A percentile compares a stretch with the other conserved stretches of the same genome.
Evolutionary conservation across 495 filamentous ascomycete species (phyloP).

Genomic region (Pyronema omphalodes): DNA sequence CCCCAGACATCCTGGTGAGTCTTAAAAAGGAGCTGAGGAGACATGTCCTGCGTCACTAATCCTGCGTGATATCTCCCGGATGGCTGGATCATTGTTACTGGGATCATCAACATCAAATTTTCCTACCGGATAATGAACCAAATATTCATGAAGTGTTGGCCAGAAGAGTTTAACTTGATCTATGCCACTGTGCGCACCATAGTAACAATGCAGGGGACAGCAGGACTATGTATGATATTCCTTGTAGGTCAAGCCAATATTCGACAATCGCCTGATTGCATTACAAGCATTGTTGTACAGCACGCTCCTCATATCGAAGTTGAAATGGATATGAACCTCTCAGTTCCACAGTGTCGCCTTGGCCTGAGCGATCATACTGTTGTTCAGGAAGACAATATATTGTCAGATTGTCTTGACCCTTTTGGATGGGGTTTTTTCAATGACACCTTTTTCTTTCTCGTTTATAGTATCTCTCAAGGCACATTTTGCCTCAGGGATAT

Average conservation of each 20-base stretch:
- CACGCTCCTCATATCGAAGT: slow-evolving; percentile 4
- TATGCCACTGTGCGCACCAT: slow-evolving; percentile 6
- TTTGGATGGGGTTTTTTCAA: not conserved
- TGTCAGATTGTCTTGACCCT: not conserved
- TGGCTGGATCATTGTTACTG: slow-evolving; percentile 7
- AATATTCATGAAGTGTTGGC: slow-evolving; percentile 4
- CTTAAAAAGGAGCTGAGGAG: slow-evolving; percentile 5
- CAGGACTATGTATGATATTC: not conserved
- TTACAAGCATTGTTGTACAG: not conserved
- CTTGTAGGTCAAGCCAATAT: slow-evolving; percentile 1
- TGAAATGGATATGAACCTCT: not conserved
- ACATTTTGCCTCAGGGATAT: no score
- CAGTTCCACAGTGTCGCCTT: not conserved
- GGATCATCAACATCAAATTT: slow-evolving; percentile 16
- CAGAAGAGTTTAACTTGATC: slow-evolving; percentile 2
- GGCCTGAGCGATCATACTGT: not conserved
- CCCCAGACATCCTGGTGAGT: slow-evolving; percentile 6
- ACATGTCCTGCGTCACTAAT: not conserved
- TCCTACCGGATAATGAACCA: slow-evolving; percentile 5
- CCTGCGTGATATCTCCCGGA: not conserved
- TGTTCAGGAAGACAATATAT: not conserved
- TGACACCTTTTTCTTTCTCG: not conserved
- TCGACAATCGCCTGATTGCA: slow-evolving; percentile 1
- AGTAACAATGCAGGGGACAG: not conserved
- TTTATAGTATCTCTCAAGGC: no score